A percentile compares a stretch with the other conserved stretches of the same genome.
Conservation (phyloP, 139 green algal species). For the Klebsormidium nitens region DNA sequence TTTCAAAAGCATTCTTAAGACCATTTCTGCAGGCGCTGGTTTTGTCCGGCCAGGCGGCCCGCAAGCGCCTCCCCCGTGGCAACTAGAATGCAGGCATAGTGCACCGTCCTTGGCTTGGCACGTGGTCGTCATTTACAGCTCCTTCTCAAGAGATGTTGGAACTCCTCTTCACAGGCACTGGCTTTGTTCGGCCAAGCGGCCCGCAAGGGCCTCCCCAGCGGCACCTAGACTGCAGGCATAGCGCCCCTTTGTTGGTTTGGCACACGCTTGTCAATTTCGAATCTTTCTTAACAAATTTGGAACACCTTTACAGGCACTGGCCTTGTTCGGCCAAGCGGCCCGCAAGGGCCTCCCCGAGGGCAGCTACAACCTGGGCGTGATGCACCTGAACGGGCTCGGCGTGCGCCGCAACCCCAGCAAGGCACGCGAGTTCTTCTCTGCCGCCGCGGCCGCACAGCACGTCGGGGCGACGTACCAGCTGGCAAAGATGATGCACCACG, state of each 20-base stretch:
- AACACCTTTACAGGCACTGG: constrained; percentile 8
- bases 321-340: constrained; percentile 27
- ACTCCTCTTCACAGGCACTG: constrained; percentile 13
- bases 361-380: constrained; percentile 45
- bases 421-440: constrained; percentile 55
- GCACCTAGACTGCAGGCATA: constrained; percentile 2
- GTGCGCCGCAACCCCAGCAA: constrained; percentile 43
- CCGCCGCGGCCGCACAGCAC: constrained; percentile 54
- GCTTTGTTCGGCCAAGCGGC: too few species aligned
- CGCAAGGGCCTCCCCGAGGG: constrained; percentile 35
- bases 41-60: too few species aligned
- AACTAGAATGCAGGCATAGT: not conserved
- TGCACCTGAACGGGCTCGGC: constrained; percentile 35
- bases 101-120: too few species aligned
- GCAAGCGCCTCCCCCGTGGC: too few species aligned
- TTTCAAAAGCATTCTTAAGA: too few species aligned
- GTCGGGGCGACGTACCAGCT: constrained; percentile 83
- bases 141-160: not conserved
- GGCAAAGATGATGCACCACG: constrained; percentile 74
- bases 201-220: too few species aligned
- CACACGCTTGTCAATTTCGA: too few species aligned
- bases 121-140: too few species aligned
- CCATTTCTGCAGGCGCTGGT: constrained; percentile 2
- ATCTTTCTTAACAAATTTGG: not conserved
- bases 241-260: too few species aligned